A percentile compares a stretch with the other conserved stretches of the same genome.
These are phyloP conservation scores for Periconia sp. DNA, from an alignment of 2,329 filamentous ascomycete species.

Conservation along the genomic window DNA sequence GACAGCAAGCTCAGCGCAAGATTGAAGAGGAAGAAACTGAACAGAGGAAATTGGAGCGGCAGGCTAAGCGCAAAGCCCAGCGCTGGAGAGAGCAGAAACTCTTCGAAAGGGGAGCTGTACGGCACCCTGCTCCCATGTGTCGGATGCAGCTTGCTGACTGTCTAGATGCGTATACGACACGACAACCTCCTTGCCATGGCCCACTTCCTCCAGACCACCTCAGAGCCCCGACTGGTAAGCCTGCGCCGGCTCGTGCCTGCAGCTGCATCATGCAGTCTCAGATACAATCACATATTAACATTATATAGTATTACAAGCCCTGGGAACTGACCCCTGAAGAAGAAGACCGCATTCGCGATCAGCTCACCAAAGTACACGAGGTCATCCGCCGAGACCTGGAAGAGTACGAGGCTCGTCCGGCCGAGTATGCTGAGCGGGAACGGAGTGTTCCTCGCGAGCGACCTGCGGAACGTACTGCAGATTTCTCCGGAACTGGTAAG, in stretches of 20 bases:
- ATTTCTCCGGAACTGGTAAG: conserved; percentile 28
- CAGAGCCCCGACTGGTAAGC: conserved; percentile 77
- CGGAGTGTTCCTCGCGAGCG: conserved; percentile 16
- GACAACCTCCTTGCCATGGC: conserved; percentile 73
- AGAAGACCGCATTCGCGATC: conserved; percentile 72
- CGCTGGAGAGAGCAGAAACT: conserved; percentile 73
- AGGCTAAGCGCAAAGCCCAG: conserved; percentile 65
- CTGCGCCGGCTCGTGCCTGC: conserved; percentile 17
- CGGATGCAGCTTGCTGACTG: conserved; percentile 25
- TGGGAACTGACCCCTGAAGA: conserved; percentile 76
- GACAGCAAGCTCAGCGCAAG: conserved; percentile 77
- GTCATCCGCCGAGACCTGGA: conserved; percentile 69
- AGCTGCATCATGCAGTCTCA: background rate
- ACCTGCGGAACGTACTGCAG: conserved; percentile 20
- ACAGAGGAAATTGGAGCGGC: conserved; percentile 68
- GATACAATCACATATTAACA: conserved; percentile 28
- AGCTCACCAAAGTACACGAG: conserved; percentile 70
- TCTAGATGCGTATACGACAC: conserved; percentile 77
- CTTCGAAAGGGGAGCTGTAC: conserved; percentile 78
- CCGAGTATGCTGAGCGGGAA: conserved; percentile 33
- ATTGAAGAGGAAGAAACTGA: conserved; percentile 75
- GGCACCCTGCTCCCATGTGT: conserved; percentile 7
- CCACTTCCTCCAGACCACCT: conserved; percentile 73
- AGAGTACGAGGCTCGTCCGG: conserved; percentile 61
- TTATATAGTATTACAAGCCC: conserved; percentile 78